Conservation (phyloP, 495 filamentous ascomycete genomes). For the Penicillium fimorum region DNA sequence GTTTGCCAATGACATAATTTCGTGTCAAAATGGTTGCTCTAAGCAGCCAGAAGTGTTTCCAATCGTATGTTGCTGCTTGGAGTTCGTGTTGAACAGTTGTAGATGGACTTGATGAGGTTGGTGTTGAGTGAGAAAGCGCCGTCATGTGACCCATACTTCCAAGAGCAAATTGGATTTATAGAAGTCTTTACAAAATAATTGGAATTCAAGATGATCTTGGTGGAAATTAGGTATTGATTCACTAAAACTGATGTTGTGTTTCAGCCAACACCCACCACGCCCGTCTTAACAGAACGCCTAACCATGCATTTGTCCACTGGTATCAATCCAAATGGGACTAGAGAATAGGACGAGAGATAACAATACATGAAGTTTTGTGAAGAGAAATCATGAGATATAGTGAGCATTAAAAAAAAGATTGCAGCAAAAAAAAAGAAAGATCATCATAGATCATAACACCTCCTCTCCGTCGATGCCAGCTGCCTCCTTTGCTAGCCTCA, state of each 20-base stretch:
- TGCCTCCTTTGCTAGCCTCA: constrained; percentile 67
- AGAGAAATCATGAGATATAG: constrained; percentile 14
- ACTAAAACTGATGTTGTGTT: not conserved
- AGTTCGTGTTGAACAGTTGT: not conserved
- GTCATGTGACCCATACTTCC: constrained; percentile 21
- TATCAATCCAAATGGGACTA: constrained; percentile 17
- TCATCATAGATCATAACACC: constrained; percentile 21
- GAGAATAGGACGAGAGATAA: constrained; percentile 15
- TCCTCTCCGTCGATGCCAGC: constrained; percentile 40
- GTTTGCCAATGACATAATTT: constrained; percentile 65
- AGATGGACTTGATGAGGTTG: constrained; percentile 14
- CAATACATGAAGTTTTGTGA: constrained; percentile 10
- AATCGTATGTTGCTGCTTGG: not conserved
- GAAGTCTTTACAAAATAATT: not conserved
- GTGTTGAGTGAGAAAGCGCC: not conserved
- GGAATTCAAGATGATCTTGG: not conserved
- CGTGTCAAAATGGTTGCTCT: not conserved
- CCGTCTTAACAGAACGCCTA: constrained; percentile 22
- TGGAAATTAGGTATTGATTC: constrained; percentile 1
- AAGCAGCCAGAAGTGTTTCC: not conserved
- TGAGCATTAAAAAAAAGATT: constrained; percentile 8
- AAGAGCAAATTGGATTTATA: not conserved
- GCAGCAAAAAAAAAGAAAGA: not conserved
- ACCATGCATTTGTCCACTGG: constrained; percentile 32
- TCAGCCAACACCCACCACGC: constrained; percentile 6